These are phyloP conservation scores for Geotrichum bryndzae DNA, from an alignment of 1,139 yeast genomes.

Conservation along the genomic window DNA sequence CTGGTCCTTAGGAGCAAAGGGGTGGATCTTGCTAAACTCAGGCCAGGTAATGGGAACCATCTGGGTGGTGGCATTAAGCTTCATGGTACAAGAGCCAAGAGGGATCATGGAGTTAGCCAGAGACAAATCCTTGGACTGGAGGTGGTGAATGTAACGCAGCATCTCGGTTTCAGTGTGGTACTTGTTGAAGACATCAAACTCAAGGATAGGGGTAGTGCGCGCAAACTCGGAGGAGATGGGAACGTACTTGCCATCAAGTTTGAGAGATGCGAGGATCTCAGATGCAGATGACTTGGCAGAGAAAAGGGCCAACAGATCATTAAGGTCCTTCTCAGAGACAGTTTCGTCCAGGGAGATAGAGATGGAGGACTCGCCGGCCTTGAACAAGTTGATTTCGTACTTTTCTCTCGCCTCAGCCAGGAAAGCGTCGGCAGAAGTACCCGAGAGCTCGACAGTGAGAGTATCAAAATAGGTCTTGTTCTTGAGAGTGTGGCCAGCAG, in stretches of 20 bases:
- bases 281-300: conserved; percentile 23
- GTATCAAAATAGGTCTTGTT: conserved; percentile 83
- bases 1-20: conserved; percentile 85
- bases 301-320: conserved; percentile 50
- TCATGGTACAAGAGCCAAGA: conserved; percentile 97
- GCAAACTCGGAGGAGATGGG: conserved; percentile 48
- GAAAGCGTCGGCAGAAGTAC: conserved; percentile 49
- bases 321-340: conserved; percentile 57
- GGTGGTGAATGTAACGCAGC: conserved; percentile 79
- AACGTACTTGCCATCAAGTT: conserved; percentile 13
- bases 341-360: conserved; percentile 86
- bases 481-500: conserved; percentile 44
- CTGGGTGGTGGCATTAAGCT: conserved; percentile 88
- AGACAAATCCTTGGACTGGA: conserved; percentile 86
- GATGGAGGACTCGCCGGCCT: conserved; percentile 55
- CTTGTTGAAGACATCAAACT: conserved; percentile 73
- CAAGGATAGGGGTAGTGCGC: conserved; percentile 59
- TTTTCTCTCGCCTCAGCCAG: conserved; percentile 52
- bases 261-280: conserved; percentile 17
- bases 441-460: conserved; percentile 56
- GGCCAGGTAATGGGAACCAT: conserved; percentile 96
- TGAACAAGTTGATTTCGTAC: conserved; percentile 69
- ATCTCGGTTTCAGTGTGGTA: conserved; percentile 93
- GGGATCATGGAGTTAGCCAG: conserved; percentile 96
- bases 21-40: conserved; percentile 81